Conservation (phyloP, 164 flowering plant genomes). For the Aristolochia fimbriata region DNA sequence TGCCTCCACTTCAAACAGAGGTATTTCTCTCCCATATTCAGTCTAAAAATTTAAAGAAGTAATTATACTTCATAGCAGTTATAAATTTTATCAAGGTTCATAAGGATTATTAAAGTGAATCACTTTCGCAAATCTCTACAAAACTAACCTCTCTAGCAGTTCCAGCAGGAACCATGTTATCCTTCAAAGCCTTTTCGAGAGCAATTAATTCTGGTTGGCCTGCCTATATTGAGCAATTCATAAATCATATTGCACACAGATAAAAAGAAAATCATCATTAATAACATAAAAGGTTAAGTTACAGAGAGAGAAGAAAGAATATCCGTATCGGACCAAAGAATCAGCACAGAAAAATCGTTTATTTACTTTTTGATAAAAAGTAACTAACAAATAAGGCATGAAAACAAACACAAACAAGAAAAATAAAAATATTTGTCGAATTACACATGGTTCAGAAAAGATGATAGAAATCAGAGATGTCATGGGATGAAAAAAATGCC, state of each 20-base stretch:
- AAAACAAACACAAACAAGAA: too few species aligned
- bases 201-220: slow-evolving; percentile 87
- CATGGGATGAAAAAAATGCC: too few species aligned
- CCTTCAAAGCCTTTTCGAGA: slow-evolving; percentile 78
- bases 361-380: too few species aligned
- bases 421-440: too few species aligned
- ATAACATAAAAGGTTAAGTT: too few species aligned
- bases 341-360: too few species aligned
- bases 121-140: not conserved
- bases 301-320: not conserved
- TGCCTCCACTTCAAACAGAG: slow-evolving; percentile 87
- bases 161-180: slow-evolving; percentile 80
- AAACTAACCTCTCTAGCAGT: slow-evolving; percentile 73
- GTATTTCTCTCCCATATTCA: slow-evolving; percentile 88
- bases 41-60: slow-evolving; percentile 25
- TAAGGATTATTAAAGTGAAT: not conserved
- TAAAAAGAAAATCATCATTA: not conserved
- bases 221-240: slow-evolving; percentile 27
- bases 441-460: too few species aligned
- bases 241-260: not conserved
- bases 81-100: slow-evolving; percentile 4
- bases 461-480: too few species aligned
- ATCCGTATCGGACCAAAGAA: too few species aligned
- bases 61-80: slow-evolving; percentile 3
- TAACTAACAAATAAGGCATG: too few species aligned